These are phyloP conservation scores for Pestalotiopsis sp. DNA, from an alignment of 2,329 filamentous ascomycete genomes.

Conservation along the genomic window DNA sequence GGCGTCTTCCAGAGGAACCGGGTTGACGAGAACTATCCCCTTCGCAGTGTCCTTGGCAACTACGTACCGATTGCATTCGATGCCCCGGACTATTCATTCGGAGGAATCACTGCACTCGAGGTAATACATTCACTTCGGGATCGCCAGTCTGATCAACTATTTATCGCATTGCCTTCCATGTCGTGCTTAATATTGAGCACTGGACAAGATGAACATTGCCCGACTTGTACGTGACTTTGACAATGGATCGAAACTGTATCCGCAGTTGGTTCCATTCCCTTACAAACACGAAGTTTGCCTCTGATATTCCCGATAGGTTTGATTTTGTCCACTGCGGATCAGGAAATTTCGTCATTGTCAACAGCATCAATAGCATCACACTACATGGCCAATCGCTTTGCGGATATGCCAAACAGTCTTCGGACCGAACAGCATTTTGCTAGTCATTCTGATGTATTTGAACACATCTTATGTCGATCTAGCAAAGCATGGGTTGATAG, in stretches of 20 bases:
- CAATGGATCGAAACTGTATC: neutral
- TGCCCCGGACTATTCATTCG: neutral
- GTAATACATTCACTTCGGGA: neutral
- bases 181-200: neutral
- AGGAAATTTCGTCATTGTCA: neutral
- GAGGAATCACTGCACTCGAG: neutral
- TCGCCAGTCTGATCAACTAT: neutral
- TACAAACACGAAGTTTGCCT: neutral
- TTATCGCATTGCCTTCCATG: neutral
- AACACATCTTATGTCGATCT: neutral
- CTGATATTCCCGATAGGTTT: neutral
- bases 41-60: neutral
- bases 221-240: neutral
- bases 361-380: neutral
- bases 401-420: neutral
- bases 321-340: neutral
- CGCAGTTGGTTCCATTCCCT: neutral
- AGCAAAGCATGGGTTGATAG: neutral
- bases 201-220: neutral
- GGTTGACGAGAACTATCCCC: neutral
- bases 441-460: neutral
- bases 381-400: neutral
- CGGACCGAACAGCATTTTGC: neutral
- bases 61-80: neutral
- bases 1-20: neutral